Base-by-base conservation (phyloP, 1,139 yeast species). In the Blastobotrys buckinghamii region DNA sequence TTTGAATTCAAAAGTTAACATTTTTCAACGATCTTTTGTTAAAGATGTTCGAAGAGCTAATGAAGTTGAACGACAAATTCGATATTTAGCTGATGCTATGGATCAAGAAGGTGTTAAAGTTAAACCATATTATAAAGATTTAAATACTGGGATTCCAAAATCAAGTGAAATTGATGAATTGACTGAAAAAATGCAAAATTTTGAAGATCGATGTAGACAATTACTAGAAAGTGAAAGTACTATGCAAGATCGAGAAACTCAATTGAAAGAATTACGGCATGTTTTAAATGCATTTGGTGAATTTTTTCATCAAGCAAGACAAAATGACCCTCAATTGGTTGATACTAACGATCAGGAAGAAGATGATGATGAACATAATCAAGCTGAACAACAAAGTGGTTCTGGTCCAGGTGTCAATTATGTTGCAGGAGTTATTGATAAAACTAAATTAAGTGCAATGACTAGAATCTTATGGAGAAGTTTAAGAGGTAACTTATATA, bases 381-480 rank as follows among this genome's bases (percentile, higher is more conserved):
- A 49, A 6, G 44, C 26, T 15, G 42, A 54, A 36, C 48, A n/a
- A 40, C 17, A 37, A 12, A 9, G 29, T 12, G 5, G 48, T 42
- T n/a, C 34, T 46, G 17, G 48, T 32, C 33, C 61, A 45, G 53
- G 65, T 9, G 73, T 75, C 24, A 77, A 73, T 49, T 87, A 85
- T 58, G 82, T 90, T 38, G 75, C 94, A 24, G 98, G 98, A 58
- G 87, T 88, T 9, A 84, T 94, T 45, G 78, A 81, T 53, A 78
- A 94, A 51, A 78, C 77, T 24, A 85, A 85, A 62, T 80, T 84
- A 47, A 72, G 74, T 43, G 75, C 85, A 3, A 72, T 92, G 57
- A 95, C 89, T 64, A 86, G 88, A 59, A 88, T 94, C 48, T 74
- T 94, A 55, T 92, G 97, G 97, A 79, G 98, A 69, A 82, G 82